These are phyloP conservation scores for Suhomyces coccinellae DNA, from an alignment of 1,139 yeast genomes.

Conservation along the genomic window DNA sequence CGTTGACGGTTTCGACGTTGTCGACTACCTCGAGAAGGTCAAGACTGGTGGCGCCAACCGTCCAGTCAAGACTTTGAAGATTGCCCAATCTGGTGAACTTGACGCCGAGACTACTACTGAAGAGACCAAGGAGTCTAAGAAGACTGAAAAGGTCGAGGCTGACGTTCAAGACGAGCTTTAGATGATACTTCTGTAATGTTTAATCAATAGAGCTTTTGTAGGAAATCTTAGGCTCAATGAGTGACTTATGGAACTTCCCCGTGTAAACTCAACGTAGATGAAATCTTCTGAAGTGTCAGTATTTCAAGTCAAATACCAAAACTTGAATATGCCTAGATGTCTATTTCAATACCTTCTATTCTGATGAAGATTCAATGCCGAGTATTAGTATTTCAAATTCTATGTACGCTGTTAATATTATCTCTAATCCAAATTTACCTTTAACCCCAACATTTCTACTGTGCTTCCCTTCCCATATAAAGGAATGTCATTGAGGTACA, in stretches of 20 bases:
- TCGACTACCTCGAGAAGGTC: conserved; percentile 54
- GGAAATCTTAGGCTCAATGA: too few species aligned
- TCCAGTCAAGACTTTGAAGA: conserved; percentile 54
- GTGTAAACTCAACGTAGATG: too few species aligned
- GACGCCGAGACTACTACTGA: conserved; percentile 23
- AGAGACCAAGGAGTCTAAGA: conserved; percentile 31
- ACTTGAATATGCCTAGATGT: too few species aligned
- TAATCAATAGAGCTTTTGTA: too few species aligned
- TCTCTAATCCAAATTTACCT: conserved; percentile 16
- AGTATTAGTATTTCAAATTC: too few species aligned
- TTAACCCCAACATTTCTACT: conserved; percentile 37
- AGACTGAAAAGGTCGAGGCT: not conserved
- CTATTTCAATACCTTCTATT: too few species aligned
- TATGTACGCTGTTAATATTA: not conserved
- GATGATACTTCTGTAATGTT: not conserved
- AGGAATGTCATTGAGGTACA: conserved; percentile 42
- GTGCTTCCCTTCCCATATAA: conserved; percentile 43
- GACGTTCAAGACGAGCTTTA: not conserved
- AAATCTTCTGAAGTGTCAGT: too few species aligned
- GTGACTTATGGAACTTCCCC: too few species aligned
- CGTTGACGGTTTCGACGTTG: conserved; percentile 64
- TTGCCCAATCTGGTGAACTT: conserved; percentile 49
- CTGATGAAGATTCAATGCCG: too few species aligned
- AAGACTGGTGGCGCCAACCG: conserved; percentile 50
- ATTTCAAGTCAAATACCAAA: too few species aligned